These are phyloP conservation scores for Ophiocordyceps robertsii DNA, from an alignment of 2,329 filamentous ascomycete species.

Conservation along the genomic window DNA sequence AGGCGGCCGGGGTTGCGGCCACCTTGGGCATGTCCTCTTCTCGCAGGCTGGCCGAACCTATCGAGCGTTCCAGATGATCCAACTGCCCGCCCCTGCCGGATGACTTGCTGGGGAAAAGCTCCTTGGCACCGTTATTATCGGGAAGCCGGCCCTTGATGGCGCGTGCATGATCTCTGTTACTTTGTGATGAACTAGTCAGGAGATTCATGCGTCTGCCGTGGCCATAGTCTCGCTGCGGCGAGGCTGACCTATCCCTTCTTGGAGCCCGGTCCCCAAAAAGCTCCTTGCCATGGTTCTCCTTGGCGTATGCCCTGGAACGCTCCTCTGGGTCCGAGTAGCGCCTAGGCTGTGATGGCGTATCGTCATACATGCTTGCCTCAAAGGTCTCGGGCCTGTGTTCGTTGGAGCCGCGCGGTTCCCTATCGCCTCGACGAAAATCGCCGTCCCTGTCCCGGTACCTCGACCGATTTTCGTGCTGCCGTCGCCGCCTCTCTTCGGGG, in stretches of 20 bases:
- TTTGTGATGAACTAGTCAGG: conserved; percentile 16
- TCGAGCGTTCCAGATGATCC: conserved; percentile 23
- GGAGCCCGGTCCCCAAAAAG: conserved; percentile 38
- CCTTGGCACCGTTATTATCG: conserved; percentile 17
- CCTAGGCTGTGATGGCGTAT: conserved; percentile 27
- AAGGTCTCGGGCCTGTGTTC: conserved; percentile 43
- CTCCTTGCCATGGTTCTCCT: conserved; percentile 42
- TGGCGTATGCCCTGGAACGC: conserved; percentile 13
- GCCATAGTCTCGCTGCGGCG: conserved; percentile 30
- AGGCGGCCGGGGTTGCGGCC: conserved; percentile 36
- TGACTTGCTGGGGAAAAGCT: conserved; percentile 24
- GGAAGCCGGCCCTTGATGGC: conserved; percentile 19
- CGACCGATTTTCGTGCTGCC: conserved; percentile 41
- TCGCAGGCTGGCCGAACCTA: conserved; percentile 21
- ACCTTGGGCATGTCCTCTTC: conserved; percentile 38
- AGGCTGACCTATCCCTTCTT: conserved; percentile 36
- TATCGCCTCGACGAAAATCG: conserved; percentile 14
- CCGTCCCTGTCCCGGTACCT: conserved; percentile 48
- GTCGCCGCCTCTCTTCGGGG: conserved; percentile 56
- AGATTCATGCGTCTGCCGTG: conserved; percentile 25
- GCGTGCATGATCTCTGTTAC: conserved; percentile 20
- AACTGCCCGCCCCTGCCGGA: conserved; percentile 16
- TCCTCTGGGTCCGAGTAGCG: conserved; percentile 14
- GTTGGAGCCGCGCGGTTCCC: conserved; percentile 22
- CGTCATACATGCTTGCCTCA: conserved; percentile 73